Evolutionary conservation across 805 yeast species (phyloP).

Genomic region (Zygoascus biomembranicola): DNA sequence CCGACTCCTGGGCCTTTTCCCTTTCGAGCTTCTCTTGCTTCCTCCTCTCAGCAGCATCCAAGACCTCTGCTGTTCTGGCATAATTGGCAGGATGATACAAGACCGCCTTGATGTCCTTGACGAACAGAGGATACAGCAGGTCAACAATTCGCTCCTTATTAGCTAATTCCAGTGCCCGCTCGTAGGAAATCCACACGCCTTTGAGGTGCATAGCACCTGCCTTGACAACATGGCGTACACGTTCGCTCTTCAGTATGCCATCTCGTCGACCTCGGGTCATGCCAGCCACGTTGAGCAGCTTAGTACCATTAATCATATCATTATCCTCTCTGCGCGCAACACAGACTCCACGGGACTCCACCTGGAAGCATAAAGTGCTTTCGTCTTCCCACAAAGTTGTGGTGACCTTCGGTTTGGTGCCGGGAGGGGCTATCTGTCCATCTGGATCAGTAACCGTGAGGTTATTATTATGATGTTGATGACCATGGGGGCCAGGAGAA

Average conservation of each 20-base stretch:
- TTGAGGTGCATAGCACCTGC: slow-evolving; percentile 85
- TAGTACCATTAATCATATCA: slow-evolving; percentile 79
- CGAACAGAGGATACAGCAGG: slow-evolving; percentile 58
- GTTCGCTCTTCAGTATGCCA: slow-evolving; percentile 72
- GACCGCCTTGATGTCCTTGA: slow-evolving; percentile 47
- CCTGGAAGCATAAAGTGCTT: slow-evolving; percentile 75
- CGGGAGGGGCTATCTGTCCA: slow-evolving; percentile 33
- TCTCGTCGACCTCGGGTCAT: slow-evolving; percentile 87
- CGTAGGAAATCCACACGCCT: slow-evolving; percentile 87
- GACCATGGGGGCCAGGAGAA: neutral
- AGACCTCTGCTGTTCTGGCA: slow-evolving; percentile 27
- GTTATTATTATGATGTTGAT: neutral
- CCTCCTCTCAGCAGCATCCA: slow-evolving; percentile 27
- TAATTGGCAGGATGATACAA: slow-evolving; percentile 25
- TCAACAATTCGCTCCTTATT: slow-evolving; percentile 70
- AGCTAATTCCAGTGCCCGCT: slow-evolving; percentile 73
- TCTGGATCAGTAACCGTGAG: slow-evolving; percentile 30
- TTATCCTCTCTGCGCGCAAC: slow-evolving; percentile 80
- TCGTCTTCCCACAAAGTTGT: slow-evolving; percentile 89
- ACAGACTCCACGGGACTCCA: slow-evolving; percentile 70
- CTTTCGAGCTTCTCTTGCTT: slow-evolving; percentile 13
- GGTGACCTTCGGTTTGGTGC: slow-evolving; percentile 50
- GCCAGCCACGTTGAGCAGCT: slow-evolving; percentile 70
- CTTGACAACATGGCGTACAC: slow-evolving; percentile 70
- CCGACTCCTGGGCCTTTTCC: neutral